A percentile compares a stretch with the other conserved stretches of the same genome.
phyloP scores from a whole-genome alignment of 2,329 filamentous ascomycete species.

The Claviceps monticola region DNA sequence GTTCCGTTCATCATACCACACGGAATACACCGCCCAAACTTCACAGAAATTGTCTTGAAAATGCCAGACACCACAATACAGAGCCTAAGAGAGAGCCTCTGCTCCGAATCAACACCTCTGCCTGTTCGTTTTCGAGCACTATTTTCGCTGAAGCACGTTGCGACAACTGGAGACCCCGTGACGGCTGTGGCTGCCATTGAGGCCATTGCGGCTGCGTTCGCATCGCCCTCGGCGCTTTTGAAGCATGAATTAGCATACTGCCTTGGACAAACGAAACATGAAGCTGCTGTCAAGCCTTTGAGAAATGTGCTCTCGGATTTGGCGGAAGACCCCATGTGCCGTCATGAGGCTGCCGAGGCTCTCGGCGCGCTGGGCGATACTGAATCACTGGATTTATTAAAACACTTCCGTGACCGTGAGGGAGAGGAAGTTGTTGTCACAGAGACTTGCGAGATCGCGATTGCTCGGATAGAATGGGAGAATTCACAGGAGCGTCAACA shows the following conservation, averaged over 20 bases:
- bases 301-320: slow-evolving; percentile 61
- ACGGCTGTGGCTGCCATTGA: slow-evolving; percentile 41
- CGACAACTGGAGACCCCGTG: slow-evolving; percentile 52
- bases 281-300: slow-evolving; percentile 59
- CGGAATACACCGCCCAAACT: background rate
- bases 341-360: slow-evolving; percentile 93
- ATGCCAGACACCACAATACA: slow-evolving; percentile 34
- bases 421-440: slow-evolving; percentile 70
- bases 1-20: background rate
- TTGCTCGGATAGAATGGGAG: slow-evolving; percentile 90
- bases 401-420: slow-evolving; percentile 56
- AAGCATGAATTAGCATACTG: slow-evolving; percentile 98
- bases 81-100: slow-evolving; percentile 60
- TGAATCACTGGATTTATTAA: slow-evolving; percentile 60
- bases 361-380: slow-evolving; percentile 72
- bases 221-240: slow-evolving; percentile 72
- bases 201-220: slow-evolving; percentile 79
- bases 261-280: slow-evolving; percentile 76
- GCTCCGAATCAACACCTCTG: slow-evolving; percentile 67
- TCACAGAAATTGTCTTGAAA: background rate
- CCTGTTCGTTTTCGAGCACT: slow-evolving; percentile 87
- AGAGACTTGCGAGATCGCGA: slow-evolving; percentile 94
- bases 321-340: slow-evolving; percentile 84
- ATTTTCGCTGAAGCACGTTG: slow-evolving; percentile 93
- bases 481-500: slow-evolving; percentile 55